A percentile compares a stretch with the other conserved stretches of the same genome.
phyloP scores from a whole-genome alignment of 495 filamentous ascomycete genomes.

The Daldinia decipiens region DNA sequence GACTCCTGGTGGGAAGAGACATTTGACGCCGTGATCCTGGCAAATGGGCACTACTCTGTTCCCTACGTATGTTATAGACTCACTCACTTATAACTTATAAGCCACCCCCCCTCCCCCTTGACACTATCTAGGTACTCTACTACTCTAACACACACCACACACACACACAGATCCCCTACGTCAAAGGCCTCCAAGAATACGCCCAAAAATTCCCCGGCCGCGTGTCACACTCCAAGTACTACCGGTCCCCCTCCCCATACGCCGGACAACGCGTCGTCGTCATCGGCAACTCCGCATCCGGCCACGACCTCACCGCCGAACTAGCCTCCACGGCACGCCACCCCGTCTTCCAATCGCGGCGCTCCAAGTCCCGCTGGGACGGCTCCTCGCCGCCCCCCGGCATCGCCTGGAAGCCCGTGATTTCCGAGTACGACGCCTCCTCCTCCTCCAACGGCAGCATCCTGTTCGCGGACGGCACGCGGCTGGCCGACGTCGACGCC shows the following conservation, averaged over 20 bases:
- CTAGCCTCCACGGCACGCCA: conserved; percentile 47
- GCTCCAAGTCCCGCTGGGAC: conserved; percentile 58
- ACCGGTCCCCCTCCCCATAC: conserved; percentile 52
- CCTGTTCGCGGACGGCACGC: conserved; percentile 55
- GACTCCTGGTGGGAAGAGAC: conserved; percentile 61
- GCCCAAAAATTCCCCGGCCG: conserved; percentile 51
- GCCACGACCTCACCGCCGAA: conserved; percentile 57
- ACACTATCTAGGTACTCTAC: no score
- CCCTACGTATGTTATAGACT: conserved; percentile 55
- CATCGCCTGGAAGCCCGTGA: conserved; percentile 58
- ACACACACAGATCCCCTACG: conserved; percentile 51
- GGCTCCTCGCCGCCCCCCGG: conserved; percentile 52
- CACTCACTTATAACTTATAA: background rate
- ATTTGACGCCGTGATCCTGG: conserved; percentile 62
- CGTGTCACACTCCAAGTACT: conserved; percentile 59
- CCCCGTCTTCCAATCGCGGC: conserved; percentile 59
- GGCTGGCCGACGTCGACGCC: conserved; percentile 53
- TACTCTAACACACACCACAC: background rate
- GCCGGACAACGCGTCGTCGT: conserved; percentile 52
- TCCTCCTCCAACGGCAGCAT: conserved; percentile 46
- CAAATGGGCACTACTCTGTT: conserved; percentile 63
- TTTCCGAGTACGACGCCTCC: conserved; percentile 48
- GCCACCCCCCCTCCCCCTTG: background rate
- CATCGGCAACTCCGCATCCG: conserved; percentile 63
- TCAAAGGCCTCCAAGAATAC: conserved; percentile 56